Percentiles rank a stretch among this genome's conserved stretches.
phyloP scores from a whole-genome alignment of 2,329 filamentous ascomycete species.

The Colletotrichum agaves region DNA sequence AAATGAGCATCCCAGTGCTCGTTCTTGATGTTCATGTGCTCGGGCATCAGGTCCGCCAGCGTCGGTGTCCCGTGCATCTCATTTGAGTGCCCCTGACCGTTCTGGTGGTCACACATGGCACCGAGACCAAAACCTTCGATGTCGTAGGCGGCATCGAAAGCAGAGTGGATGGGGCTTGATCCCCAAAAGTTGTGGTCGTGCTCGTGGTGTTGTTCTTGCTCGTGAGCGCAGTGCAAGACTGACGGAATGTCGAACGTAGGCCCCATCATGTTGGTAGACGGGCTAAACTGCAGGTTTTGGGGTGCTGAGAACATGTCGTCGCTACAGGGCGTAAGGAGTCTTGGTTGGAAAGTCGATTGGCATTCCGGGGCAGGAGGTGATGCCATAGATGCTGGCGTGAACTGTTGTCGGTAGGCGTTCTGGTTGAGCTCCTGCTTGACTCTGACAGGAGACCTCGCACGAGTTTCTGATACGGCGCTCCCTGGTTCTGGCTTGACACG shows the following conservation, averaged over 20 bases:
- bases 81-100: constrained; percentile 44
- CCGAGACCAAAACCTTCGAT: constrained; percentile 48
- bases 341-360: constrained; percentile 46
- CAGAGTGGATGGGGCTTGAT: constrained; percentile 49
- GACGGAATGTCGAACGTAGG: constrained; percentile 45
- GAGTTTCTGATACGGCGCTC: constrained; percentile 32
- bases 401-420: constrained; percentile 47
- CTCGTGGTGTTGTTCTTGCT: constrained; percentile 45
- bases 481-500: constrained; percentile 54
- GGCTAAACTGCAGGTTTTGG: constrained; percentile 46
- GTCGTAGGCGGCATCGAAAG: constrained; percentile 55
- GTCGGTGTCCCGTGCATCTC: constrained; percentile 42
- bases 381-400: constrained; percentile 51
- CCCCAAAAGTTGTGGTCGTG: constrained; percentile 46
- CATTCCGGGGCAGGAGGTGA: constrained; percentile 47
- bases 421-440: constrained; percentile 54
- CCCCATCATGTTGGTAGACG: constrained; percentile 46
- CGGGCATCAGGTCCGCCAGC: constrained; percentile 41
- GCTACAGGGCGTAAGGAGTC: constrained; percentile 65
- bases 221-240: constrained; percentile 40
- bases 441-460: constrained; percentile 38
- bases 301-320: constrained; percentile 55
- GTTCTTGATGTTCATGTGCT: constrained; percentile 48
- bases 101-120: constrained; percentile 45
- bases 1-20: constrained; percentile 47